Conservation (phyloP, 768 basidiomycete genomes). For the Infundibulicybe gibba region DNA sequence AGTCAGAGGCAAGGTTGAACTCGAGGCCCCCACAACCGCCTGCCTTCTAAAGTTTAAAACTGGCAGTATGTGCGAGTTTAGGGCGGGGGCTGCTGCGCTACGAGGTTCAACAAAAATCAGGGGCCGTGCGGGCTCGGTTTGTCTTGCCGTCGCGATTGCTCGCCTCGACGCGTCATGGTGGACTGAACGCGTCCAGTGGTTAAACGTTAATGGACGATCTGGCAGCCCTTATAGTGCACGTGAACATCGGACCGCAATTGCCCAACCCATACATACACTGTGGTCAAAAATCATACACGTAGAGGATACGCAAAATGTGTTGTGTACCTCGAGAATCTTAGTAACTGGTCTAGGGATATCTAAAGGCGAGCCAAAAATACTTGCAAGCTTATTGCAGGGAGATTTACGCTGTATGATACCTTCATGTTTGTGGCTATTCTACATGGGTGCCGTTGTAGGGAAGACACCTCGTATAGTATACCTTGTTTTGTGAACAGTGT, state of each 20-base stretch:
- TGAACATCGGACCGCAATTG: constrained; percentile 27
- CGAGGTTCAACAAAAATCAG: too few species aligned
- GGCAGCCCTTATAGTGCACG: constrained; percentile 39
- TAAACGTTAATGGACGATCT: constrained; percentile 33
- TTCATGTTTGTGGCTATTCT: background rate
- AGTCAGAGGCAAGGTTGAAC: too few species aligned
- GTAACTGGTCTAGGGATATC: constrained; percentile 38
- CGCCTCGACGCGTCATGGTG: constrained; percentile 39
- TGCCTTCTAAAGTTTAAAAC: too few species aligned
- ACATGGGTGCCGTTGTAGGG: constrained; percentile 92
- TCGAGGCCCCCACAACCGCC: too few species aligned
- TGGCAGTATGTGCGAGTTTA: too few species aligned
- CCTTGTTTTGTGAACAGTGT: constrained; percentile 97
- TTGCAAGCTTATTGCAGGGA: constrained; percentile 63
- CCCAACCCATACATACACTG: constrained; percentile 41
- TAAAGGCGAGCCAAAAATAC: constrained; percentile 71
- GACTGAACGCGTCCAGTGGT: background rate
- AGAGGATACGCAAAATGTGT: constrained; percentile 67
- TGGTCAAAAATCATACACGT: constrained; percentile 73
- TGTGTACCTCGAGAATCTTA: constrained; percentile 62
- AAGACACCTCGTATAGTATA: constrained; percentile 83
- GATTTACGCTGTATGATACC: constrained; percentile 62
- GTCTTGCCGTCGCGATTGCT: constrained; percentile 76
- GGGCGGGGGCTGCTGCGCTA: too few species aligned
- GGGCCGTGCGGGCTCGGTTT: constrained; percentile 77